These are phyloP conservation scores for Aureobasidium sp. DNA, from an alignment of 2,329 filamentous ascomycete species.

Conservation along the genomic window DNA sequence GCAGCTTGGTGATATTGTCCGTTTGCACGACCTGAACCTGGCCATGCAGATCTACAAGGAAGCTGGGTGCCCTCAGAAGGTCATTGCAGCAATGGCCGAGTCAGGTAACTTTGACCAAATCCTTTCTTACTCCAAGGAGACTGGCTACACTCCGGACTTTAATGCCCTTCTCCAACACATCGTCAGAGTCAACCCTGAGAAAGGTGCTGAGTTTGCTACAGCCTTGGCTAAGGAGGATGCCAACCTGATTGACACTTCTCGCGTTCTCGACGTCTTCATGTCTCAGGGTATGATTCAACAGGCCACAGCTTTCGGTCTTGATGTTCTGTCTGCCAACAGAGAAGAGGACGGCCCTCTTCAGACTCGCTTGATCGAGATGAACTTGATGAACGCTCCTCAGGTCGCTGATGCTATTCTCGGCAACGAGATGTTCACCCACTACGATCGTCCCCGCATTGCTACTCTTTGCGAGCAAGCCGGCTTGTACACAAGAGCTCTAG, in stretches of 20 bases:
- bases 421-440: slow-evolving; percentile 98
- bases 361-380: slow-evolving; percentile 95
- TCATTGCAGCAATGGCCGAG: slow-evolving; percentile 90
- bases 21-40: slow-evolving; percentile 79
- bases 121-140: slow-evolving; percentile 77
- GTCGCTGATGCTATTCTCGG: slow-evolving; percentile 96
- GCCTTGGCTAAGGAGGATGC: slow-evolving; percentile 82
- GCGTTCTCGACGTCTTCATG: slow-evolving; percentile 96
- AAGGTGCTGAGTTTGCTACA: slow-evolving; percentile 91
- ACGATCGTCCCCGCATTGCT: slow-evolving; percentile 84
- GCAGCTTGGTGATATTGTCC: slow-evolving; percentile 89
- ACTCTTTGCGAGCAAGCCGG: slow-evolving; percentile 89
- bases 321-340: slow-evolving; percentile 89
- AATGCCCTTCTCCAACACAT: slow-evolving; percentile 88
- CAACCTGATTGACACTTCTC: slow-evolving; percentile 84
- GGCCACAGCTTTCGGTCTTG: slow-evolving; percentile 93
- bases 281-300: slow-evolving; percentile 97
- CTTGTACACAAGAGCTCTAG: slow-evolving; percentile 63
- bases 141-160: slow-evolving; percentile 91
- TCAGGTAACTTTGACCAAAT: slow-evolving; percentile 97
- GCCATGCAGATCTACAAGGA: slow-evolving; percentile 85
- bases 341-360: slow-evolving; percentile 90
- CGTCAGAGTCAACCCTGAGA: slow-evolving; percentile 82
- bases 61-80: slow-evolving; percentile 86
- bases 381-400: slow-evolving; percentile 89